Base-by-base conservation (phyloP, 2,329 filamentous ascomycete genomes). In the Daldinia sp. region DNA sequence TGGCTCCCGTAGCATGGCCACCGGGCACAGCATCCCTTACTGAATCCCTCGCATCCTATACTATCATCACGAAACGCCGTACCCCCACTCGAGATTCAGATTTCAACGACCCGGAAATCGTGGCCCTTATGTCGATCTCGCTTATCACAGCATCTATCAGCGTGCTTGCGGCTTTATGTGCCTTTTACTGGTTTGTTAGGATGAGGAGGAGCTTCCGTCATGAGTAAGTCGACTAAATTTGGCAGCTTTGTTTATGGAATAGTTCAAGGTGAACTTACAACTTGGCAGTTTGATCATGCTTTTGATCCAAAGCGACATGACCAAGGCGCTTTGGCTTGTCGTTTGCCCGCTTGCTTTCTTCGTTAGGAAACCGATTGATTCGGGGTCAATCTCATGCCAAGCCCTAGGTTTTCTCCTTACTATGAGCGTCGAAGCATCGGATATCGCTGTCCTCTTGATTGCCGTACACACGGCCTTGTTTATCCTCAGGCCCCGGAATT, bases 121-220 rank as follows among this genome's bases (percentile, higher is more conserved):
- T 70, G 29, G 61, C 74, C 8, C 69, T 81, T 51, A 74, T 77
- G 35, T 77, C 76, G 58, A 70, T 82, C 7, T 77, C 82, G 0
- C 69, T 87, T 15, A 69, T 74, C 3, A 72, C 80, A 21, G 77
- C 81, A 3, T 76, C 79, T 1, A 61, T 87, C 66, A 91, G 89
- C 69, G 77, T 91, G 29, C 54, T 82, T 2, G 80, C 85, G 9
- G 84, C 83, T 0, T 69, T 87, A 5, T 72, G 85, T 27, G 82
- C 87, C 1, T 83, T 90, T 37, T 90, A 89, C 77, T 93, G 89
- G 87, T 93, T 94, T 72, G 79, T 86, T 59, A 83, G 86, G 64
- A 93, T 93, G 89, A 83, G 86, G 68, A 84, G 90, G 71, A 87
- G 84, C 66, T 94, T 93, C 74, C 85, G 91, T 45, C 90, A 93